Evolutionary conservation across 2,329 filamentous ascomycete species (phyloP).

Genomic region (Hypomyces rosellus): DNA sequence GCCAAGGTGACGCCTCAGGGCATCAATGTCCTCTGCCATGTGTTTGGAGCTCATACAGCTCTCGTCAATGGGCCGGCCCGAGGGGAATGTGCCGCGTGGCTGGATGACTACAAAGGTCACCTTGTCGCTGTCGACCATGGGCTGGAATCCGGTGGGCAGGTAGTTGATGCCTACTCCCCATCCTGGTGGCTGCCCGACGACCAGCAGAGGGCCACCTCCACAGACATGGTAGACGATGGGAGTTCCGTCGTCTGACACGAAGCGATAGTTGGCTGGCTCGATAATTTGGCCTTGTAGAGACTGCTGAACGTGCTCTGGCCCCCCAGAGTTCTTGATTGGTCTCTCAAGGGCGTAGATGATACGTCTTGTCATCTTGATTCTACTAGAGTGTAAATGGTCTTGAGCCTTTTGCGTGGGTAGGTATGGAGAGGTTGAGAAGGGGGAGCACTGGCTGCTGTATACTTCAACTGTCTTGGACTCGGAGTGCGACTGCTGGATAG

Average conservation of each 20-base stretch:
- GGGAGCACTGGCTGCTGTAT: no score
- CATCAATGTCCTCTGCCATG: slow-evolving; percentile 6
- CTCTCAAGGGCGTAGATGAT: slow-evolving; percentile 4
- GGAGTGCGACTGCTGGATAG: no score
- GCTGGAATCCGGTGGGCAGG: not conserved
- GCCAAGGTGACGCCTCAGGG: not conserved
- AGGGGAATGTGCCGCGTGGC: slow-evolving; percentile 3
- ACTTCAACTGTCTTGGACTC: no score
- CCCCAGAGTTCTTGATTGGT: not conserved
- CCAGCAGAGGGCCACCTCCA: not conserved
- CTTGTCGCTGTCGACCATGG: not conserved
- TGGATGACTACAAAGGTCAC: slow-evolving; percentile 1
- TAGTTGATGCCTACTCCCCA: slow-evolving; percentile 9
- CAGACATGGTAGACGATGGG: slow-evolving; percentile 6
- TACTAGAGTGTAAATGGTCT: no score
- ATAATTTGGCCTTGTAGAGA: not conserved
- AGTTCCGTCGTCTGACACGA: not conserved
- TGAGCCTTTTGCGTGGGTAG: no score
- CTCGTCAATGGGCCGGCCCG: not conserved
- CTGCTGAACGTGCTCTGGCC: slow-evolving; percentile 1
- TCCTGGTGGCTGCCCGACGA: not conserved
- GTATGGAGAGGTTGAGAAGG: not conserved
- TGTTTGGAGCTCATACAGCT: slow-evolving; percentile 1
- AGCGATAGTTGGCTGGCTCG: slow-evolving; percentile 3
- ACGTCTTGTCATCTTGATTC: no score